Percentiles rank a stretch among this genome's conserved stretches.
Evolutionary conservation across 2,329 filamentous ascomycete species (phyloP).

Genomic region (Hypoxylon sp.): DNA sequence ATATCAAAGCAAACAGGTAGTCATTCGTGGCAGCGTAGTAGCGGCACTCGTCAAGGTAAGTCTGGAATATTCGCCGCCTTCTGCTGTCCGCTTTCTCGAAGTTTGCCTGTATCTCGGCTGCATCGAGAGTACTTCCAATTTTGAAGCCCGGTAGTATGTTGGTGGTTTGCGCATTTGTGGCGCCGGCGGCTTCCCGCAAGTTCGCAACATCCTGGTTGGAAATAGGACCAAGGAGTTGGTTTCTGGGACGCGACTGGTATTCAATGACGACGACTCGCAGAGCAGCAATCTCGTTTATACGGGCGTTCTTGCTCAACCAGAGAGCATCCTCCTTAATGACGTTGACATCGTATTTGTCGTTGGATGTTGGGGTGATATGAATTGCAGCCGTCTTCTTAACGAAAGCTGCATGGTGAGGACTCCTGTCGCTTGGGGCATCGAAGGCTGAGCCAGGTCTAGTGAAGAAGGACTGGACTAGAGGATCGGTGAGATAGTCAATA

Average conservation of each 20-base stretch:
- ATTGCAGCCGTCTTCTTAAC: constrained; percentile 90
- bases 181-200: constrained; percentile 79
- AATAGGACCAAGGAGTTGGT: constrained; percentile 78
- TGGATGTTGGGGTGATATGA: constrained; percentile 78
- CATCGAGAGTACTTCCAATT: constrained; percentile 63
- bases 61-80: constrained; percentile 76
- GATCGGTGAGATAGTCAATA: constrained; percentile 78
- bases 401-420: constrained; percentile 78
- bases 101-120: constrained; percentile 68
- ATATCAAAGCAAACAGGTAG: constrained; percentile 65
- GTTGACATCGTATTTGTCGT: constrained; percentile 79
- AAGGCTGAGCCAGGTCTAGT: constrained; percentile 79
- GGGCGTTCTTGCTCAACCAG: constrained; percentile 85
- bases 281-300: constrained; percentile 85
- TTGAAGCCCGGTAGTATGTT: constrained; percentile 69
- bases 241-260: constrained; percentile 84
- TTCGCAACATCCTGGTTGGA: constrained; percentile 84
- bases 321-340: constrained; percentile 86
- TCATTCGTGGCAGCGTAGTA: constrained; percentile 77
- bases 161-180: constrained; percentile 71
- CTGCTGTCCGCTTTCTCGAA: constrained; percentile 76
- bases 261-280: constrained; percentile 86
- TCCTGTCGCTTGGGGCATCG: constrained; percentile 64
- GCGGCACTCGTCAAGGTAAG: constrained; percentile 80
- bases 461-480: constrained; percentile 77